Evolutionary conservation across 352 stramenopile genomes (phyloP).

Genomic region (Plasmopara viticola): DNA sequence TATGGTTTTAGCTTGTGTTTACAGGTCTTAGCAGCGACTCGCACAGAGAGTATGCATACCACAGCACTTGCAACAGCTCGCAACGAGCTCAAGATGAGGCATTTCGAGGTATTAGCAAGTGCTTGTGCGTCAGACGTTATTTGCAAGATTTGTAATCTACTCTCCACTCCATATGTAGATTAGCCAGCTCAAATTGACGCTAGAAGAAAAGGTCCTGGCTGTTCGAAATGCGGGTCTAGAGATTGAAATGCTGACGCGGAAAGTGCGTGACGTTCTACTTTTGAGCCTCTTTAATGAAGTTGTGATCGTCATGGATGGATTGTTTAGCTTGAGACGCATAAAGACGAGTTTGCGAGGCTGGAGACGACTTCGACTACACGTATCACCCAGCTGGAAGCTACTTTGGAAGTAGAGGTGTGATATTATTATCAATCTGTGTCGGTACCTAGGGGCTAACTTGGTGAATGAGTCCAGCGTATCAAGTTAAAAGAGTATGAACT

Average conservation of each 20-base stretch:
- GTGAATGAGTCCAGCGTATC: constrained; percentile 24
- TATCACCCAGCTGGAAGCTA: constrained; percentile 50
- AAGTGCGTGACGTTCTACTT: constrained; percentile 26
- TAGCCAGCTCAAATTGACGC: constrained; percentile 49
- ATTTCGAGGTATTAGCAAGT: constrained; percentile 47
- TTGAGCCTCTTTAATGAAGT: not conserved
- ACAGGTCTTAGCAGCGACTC: constrained; percentile 46
- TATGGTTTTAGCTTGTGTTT: not conserved
- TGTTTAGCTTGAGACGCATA: constrained; percentile 47
- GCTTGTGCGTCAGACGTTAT: not conserved
- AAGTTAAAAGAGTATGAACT: constrained; percentile 69
- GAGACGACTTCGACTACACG: constrained; percentile 56
- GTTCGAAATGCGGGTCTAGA: constrained; percentile 32
- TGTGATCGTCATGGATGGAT: not conserved
- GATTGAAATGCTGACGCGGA: constrained; percentile 66
- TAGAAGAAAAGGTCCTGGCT: constrained; percentile 47
- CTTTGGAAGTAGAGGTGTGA: constrained; percentile 47
- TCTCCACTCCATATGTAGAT: constrained; percentile 22
- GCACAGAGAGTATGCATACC: constrained; percentile 46
- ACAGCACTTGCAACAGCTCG: constrained; percentile 38
- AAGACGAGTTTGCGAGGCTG: constrained; percentile 65
- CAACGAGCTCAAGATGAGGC: constrained; percentile 75
- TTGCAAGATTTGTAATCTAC: not conserved
- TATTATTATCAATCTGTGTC: not conserved
- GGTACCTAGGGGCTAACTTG: constrained; percentile 1